Evolutionary conservation across 164 flowering plant genomes (phyloP).

Genomic region (Stephania yunnanensis): DNA sequence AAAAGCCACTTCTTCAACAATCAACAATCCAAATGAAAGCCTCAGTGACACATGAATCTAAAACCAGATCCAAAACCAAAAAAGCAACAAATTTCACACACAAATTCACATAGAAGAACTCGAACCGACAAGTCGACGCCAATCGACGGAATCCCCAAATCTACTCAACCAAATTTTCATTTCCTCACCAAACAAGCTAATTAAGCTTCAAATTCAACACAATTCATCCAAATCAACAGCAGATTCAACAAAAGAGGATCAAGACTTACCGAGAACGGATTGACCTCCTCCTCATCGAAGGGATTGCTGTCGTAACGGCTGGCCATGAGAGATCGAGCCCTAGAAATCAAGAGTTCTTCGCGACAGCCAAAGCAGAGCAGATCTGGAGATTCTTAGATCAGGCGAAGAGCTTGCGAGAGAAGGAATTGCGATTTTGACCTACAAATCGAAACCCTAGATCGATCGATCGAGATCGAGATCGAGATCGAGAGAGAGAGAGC

Average conservation of each 20-base stretch:
- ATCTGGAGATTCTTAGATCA: neutral
- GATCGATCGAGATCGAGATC: neutral
- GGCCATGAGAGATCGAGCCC: constrained; percentile 40
- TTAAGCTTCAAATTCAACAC: neutral
- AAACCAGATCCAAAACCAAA: constrained; percentile 1
- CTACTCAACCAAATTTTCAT: neutral
- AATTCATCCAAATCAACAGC: neutral
- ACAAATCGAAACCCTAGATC: no score
- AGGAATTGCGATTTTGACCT: neutral
- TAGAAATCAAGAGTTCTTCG: neutral
- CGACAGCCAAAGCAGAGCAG: neutral
- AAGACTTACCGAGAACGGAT: constrained; percentile 73
- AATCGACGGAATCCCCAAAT: neutral
- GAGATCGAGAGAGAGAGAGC: neutral
- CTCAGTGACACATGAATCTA: neutral
- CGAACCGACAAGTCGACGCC: neutral
- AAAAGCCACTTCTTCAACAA: neutral
- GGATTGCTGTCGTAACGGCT: constrained; percentile 69
- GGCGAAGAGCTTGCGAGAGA: neutral
- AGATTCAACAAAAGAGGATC: neutral
- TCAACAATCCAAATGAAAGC: neutral
- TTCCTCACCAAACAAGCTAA: neutral
- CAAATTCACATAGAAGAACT: neutral
- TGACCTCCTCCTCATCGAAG: constrained; percentile 76
- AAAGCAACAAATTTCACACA: neutral